These are phyloP conservation scores for Penicillium egyptiacum DNA, from an alignment of 495 filamentous ascomycete species.

Conservation along the genomic window DNA sequence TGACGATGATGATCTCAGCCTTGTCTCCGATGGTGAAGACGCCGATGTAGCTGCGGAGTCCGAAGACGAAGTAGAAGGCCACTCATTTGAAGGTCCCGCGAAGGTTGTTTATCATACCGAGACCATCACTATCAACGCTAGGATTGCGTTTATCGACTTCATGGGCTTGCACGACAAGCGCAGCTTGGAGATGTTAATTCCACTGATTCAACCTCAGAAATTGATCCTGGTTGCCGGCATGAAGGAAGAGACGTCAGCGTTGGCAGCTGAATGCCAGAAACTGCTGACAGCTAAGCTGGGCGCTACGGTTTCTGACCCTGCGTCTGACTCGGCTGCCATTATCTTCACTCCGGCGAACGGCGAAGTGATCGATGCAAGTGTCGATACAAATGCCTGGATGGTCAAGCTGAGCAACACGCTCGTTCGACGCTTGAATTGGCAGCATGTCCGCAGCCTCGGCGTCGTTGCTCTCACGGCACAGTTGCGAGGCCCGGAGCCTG, in stretches of 20 bases:
- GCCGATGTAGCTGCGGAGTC: constrained; percentile 50
- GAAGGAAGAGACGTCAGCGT: constrained; percentile 67
- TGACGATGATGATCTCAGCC: constrained; percentile 41
- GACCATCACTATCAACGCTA: constrained; percentile 63
- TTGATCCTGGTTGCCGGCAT: constrained; percentile 84
- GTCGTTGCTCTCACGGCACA: constrained; percentile 84
- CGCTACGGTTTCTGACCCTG: constrained; percentile 27
- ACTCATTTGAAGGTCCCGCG: constrained; percentile 63
- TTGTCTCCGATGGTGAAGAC: constrained; percentile 44
- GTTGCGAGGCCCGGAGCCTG: constrained; percentile 40
- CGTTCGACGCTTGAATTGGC: constrained; percentile 85
- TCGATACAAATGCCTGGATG: constrained; percentile 97
- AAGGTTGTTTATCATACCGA: constrained; percentile 65
- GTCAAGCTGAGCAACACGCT: constrained; percentile 84
- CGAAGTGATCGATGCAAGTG: constrained; percentile 76
- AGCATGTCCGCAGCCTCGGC: constrained; percentile 83
- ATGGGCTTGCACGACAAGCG: constrained; percentile 89
- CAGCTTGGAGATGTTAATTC: constrained; percentile 89
- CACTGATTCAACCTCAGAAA: constrained; percentile 90
- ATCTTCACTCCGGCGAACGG: constrained; percentile 80
- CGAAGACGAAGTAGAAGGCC: constrained; percentile 49
- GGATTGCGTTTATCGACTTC: constrained; percentile 87
- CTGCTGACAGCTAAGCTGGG: constrained; percentile 60
- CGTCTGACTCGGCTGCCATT: constrained; percentile 47
- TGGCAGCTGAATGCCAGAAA: constrained; percentile 80